A percentile compares a stretch with the other conserved stretches of the same genome.
These are phyloP conservation scores for Bondarzewia mesenterica DNA, from an alignment of 1,284 basidiomycete genomes.

Conservation along the genomic window DNA sequence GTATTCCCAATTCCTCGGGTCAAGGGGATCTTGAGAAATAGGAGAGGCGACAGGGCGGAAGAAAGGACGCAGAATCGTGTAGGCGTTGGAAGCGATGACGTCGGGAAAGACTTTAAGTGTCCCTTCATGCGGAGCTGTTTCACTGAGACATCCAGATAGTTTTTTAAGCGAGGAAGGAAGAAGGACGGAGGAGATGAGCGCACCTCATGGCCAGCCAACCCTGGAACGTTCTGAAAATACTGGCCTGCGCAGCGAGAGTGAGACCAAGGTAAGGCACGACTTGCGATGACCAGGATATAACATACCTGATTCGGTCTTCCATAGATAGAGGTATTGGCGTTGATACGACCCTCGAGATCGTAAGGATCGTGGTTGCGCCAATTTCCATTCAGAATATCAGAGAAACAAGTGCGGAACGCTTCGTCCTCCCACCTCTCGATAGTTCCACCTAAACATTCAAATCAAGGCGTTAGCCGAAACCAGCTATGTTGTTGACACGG, in stretches of 20 bases:
- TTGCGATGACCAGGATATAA: neutral
- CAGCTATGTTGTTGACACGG: too few relatives aligned
- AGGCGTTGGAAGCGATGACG: constrained; percentile 67
- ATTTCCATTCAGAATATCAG: constrained; percentile 56
- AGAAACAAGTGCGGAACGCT: constrained; percentile 58
- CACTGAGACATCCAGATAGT: too few relatives aligned
- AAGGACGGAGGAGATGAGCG: neutral
- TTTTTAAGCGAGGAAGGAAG: neutral
- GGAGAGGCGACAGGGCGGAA: constrained; percentile 47
- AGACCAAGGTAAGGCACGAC: neutral
- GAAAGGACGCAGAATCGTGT: constrained; percentile 79
- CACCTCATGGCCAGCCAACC: constrained; percentile 67
- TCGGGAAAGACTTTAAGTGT: constrained; percentile 77
- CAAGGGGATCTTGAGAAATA: constrained; percentile 36
- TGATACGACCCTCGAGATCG: constrained; percentile 51
- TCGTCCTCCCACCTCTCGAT: constrained; percentile 85
- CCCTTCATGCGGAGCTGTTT: constrained; percentile 69
- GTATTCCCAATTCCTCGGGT: constrained; percentile 63
- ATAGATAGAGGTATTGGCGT: constrained; percentile 56
- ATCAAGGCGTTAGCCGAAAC: too few relatives aligned
- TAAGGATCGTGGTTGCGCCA: constrained; percentile 72
- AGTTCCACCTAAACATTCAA: constrained; percentile 47
- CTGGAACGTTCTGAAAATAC: constrained; percentile 77
- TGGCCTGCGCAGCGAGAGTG: constrained; percentile 28
- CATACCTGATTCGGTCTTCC: constrained; percentile 46